Percentiles rank a stretch among this genome's conserved stretches.
These are phyloP conservation scores for Xylaria sp. DNA, from an alignment of 2,329 filamentous ascomycete genomes.

Conservation along the genomic window DNA sequence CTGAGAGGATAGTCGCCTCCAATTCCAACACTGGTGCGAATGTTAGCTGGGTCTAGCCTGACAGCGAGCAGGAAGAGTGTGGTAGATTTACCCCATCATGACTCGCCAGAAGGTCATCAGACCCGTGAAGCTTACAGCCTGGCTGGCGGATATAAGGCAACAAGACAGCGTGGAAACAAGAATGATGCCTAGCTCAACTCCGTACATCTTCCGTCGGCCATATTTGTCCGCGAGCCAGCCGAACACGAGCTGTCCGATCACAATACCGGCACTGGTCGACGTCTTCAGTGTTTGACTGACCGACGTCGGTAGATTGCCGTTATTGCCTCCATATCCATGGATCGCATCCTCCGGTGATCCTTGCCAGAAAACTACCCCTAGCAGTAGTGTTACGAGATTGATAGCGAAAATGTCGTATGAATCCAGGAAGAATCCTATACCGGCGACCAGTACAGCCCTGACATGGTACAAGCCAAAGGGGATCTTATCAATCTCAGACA, in stretches of 20 bases:
- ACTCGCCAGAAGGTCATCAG: slow-evolving; percentile 80
- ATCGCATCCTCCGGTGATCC: slow-evolving; percentile 51
- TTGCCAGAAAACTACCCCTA: slow-evolving; percentile 82
- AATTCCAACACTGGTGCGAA: slow-evolving; percentile 71
- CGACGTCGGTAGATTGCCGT: slow-evolving; percentile 68
- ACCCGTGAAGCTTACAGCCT: slow-evolving; percentile 68
- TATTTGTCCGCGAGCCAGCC: slow-evolving; percentile 81
- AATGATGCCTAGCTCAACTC: slow-evolving; percentile 78
- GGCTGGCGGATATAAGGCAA: slow-evolving; percentile 70
- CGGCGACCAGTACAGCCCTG: slow-evolving; percentile 78
- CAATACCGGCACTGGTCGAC: slow-evolving; percentile 81
- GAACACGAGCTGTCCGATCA: slow-evolving; percentile 81
- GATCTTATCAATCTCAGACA: slow-evolving; percentile 83
- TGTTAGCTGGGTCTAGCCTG: slow-evolving; percentile 29
- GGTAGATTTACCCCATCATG: slow-evolving; percentile 66
- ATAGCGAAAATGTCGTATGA: slow-evolving; percentile 86
- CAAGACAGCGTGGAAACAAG: slow-evolving; percentile 76
- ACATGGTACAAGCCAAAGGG: slow-evolving; percentile 82
- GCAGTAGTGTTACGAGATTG: slow-evolving; percentile 75
- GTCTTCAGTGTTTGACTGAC: slow-evolving; percentile 82
- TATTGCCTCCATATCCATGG: slow-evolving; percentile 62
- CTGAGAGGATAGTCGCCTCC: slow-evolving; percentile 86
- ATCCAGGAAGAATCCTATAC: slow-evolving; percentile 86
- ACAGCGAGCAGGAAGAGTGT: background rate
- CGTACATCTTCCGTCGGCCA: slow-evolving; percentile 85